Evolutionary conservation across 495 filamentous ascomycete species (phyloP), one percentile per base, ranked within the genome.

Genomic region (Friedmanniomyces endolithicus): DNA sequence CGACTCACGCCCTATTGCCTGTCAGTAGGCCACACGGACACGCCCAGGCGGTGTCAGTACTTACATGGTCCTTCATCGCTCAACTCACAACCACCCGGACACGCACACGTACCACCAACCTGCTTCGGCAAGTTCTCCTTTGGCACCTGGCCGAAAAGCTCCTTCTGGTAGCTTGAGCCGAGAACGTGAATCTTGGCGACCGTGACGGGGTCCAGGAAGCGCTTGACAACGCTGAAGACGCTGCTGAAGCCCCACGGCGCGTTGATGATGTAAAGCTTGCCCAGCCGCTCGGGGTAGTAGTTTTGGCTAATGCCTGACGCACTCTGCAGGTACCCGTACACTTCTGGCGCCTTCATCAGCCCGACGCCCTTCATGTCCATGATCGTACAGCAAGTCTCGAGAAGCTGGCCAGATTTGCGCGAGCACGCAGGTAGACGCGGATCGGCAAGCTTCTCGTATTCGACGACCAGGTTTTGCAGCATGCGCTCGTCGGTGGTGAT

Each of bases 301-400:
- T 95, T 95, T 69, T 94, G 75, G 59, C 84, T 82, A 71, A 96
- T 77, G 57, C 72, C 72, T 41, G 83, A 77, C 58, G 82, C 74
- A 62, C 84, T 70, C 63, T 82, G 68, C 70, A 94, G 67, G 69
- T 94, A 81, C 57, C 76, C 65, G 68, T 86, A 79, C 22, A 96
- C 89, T 47, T 85, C 85, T 58, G 77, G 75, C 39, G 86, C 80
- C 69, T 84, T 92, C 54, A 74, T 76, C 63, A 97, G 64, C 33
- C 89, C 87, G 39, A 98, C 90, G 39, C 90, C 90, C 74, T 95
- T 94, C 58, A 95, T 73, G 70, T 98, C 92, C 82, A 95, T 90
- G 68, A 98, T 86, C 54, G 84, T 87, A 78, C 92, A 98, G 74
- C 87, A 96, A 33, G 92, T 98, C 74, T 98, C 92, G 57, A 95